Evolutionary conservation across 345 rosid species (phyloP).

Genomic region (Trapa bicornis): DNA sequence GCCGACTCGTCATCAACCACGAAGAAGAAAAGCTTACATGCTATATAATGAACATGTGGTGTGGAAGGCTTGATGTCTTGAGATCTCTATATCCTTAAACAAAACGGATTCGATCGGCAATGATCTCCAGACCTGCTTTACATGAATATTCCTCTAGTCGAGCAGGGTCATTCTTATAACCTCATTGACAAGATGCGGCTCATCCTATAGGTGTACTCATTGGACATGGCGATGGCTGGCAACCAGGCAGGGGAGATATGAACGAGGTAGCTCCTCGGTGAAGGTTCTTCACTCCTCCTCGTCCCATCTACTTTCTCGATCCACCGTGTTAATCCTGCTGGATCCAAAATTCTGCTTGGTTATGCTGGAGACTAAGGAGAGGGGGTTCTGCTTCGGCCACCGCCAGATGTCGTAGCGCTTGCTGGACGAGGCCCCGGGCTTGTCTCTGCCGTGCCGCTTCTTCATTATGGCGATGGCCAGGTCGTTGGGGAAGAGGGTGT

Average conservation of each 20-base stretch:
- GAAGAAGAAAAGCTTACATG: too few species aligned
- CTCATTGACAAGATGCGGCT: background rate
- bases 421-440: constrained; percentile 28
- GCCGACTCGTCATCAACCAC: too few species aligned
- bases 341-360: constrained; percentile 3
- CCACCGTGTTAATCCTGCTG: background rate
- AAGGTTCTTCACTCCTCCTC: constrained; percentile 1
- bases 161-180: too few species aligned
- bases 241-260: background rate
- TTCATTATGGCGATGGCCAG: constrained; percentile 83
- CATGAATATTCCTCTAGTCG: too few species aligned
- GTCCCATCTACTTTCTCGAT: background rate
- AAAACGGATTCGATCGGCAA: too few species aligned
- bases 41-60: too few species aligned
- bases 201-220: background rate
- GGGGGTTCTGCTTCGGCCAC: constrained; percentile 50
- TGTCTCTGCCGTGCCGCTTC: constrained; percentile 44
- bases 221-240: background rate
- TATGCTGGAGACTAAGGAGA: constrained; percentile 5
- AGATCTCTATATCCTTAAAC: too few species aligned
- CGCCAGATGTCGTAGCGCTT: constrained; percentile 51
- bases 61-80: too few species aligned
- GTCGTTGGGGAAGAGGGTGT: constrained; percentile 64
- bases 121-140: too few species aligned
- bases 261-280: background rate